Conservation (phyloP, 2,329 filamentous ascomycete genomes). For the Xylariaceae sp. region DNA sequence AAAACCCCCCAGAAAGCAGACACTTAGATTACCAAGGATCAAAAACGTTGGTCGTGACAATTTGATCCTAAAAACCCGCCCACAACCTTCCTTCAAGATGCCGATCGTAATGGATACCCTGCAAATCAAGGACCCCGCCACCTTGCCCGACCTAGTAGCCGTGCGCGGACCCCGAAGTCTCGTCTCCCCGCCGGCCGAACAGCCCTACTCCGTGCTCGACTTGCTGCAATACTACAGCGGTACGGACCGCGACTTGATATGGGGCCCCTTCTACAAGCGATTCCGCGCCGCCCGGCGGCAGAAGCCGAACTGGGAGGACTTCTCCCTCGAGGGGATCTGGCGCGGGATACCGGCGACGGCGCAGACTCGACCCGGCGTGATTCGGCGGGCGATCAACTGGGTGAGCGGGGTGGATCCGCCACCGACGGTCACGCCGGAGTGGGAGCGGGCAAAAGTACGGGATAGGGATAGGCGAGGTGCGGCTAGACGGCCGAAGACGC, state of each 20-base stretch:
- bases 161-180: not conserved
- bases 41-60: too few species aligned
- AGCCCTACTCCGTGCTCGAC: slow-evolving; percentile 3
- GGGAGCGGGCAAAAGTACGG: not conserved
- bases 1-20: too few species aligned
- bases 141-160: slow-evolving; percentile 8
- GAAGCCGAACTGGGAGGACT: slow-evolving; percentile 3
- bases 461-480: not conserved
- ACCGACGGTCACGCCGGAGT: slow-evolving; percentile 3
- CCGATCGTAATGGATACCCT: not conserved
- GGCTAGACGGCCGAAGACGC: slow-evolving; percentile 13
- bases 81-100: not conserved
- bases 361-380: slow-evolving; percentile 10
- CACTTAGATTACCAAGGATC: too few species aligned
- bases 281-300: slow-evolving; percentile 7
- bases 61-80: too few species aligned
- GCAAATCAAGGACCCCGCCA: too few species aligned
- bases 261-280: slow-evolving; percentile 17
- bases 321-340: slow-evolving; percentile 12
- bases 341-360: slow-evolving; percentile 7
- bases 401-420: not conserved
- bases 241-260: slow-evolving; percentile 14
- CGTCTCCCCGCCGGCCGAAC: not conserved
- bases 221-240: slow-evolving; percentile 1
- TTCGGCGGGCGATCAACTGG: slow-evolving; percentile 3